Percentiles rank a stretch among this genome's conserved stretches.
Evolutionary conservation across 2,329 filamentous ascomycete species (phyloP).

Genomic region (Furcasterigmium sp.): DNA sequence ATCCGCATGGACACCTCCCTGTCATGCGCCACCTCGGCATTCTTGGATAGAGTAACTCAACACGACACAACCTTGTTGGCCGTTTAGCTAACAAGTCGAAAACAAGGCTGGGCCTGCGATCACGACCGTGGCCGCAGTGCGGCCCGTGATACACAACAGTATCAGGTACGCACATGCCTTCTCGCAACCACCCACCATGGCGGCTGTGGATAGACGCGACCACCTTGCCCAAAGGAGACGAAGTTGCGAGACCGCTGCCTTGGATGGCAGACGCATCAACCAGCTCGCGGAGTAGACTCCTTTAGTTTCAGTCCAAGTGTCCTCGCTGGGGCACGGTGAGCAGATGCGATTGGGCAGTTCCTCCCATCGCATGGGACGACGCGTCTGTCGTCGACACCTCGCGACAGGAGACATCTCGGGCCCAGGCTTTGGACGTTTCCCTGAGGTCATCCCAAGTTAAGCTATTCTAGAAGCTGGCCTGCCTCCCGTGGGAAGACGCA

Average conservation of each 20-base stretch:
- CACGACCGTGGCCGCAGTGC: too few species aligned
- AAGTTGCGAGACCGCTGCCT: not conserved
- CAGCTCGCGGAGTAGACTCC: not conserved
- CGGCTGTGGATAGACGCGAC: not conserved
- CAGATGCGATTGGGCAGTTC: constrained; percentile 4
- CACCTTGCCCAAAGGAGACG: not conserved
- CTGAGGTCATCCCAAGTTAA: not conserved
- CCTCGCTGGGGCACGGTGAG: not conserved
- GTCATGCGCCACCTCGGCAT: too few species aligned
- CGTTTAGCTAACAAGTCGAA: too few species aligned
- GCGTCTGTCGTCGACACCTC: not conserved
- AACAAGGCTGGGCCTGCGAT: too few species aligned
- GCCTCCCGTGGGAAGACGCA: too few species aligned
- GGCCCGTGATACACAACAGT: too few species aligned
- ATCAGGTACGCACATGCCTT: too few species aligned
- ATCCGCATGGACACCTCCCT: too few species aligned
- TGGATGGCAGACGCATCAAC: not conserved
- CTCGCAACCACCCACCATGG: too few species aligned
- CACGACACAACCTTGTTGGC: too few species aligned
- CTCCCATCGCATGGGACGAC: not conserved
- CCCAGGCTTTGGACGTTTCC: not conserved
- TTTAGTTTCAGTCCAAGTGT: not conserved
- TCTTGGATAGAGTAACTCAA: too few species aligned
- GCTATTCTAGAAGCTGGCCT: not conserved
- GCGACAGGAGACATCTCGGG: too few species aligned